Evolutionary conservation across 148 eudicot genomes (phyloP), one percentile per base, ranked within the genome.

Genomic region (Simmondsia chinensis): DNA sequence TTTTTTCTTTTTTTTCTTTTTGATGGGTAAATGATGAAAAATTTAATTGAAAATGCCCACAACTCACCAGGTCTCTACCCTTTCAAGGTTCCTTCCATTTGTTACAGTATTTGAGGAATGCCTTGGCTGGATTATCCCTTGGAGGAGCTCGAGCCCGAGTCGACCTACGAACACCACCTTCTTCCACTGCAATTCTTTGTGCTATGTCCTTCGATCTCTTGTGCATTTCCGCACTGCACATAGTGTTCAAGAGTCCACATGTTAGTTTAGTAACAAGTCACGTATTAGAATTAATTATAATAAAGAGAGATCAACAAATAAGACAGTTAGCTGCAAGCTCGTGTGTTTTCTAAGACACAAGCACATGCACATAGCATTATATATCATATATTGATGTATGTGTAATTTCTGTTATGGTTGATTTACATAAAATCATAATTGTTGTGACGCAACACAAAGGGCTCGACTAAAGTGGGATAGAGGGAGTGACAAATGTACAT

Each of bases 81-180:
- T 55, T 60, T 67, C 50, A 82, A 44, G 52, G 63, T 40, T 67
- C 94, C 60, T 86, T 91, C 94, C 94, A 86, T 72, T 82, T 86
- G 70, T 91, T 91, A 27, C 60, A 54, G 47, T 91, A 91, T 57
- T 77, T 79, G 34, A 87, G 86, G 65, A 91, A 91, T 8, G 89
- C 84, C 23, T 59, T 56, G 49, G 99, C 74, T 15, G 95, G 88
- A 42, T 79, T 86, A 40, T 85, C 79, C 68, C 76, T 75, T 5
- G 89, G 94, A 9, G 94, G 87, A 33, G 99, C 99, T 56, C 94
- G 87, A 7, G 86, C 83, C 37, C 99, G 71, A 35, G 83, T 82
- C n/a, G 99, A 91, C 57, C 96, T 79, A 53, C 99, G 68, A 32
- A 82, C 65, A 18, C 57, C 64, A 22, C 82, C 80, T 35, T 86